Evolutionary conservation across 129 eudicot species (phyloP).

Genomic region (Gnaphalium uliginosum): DNA sequence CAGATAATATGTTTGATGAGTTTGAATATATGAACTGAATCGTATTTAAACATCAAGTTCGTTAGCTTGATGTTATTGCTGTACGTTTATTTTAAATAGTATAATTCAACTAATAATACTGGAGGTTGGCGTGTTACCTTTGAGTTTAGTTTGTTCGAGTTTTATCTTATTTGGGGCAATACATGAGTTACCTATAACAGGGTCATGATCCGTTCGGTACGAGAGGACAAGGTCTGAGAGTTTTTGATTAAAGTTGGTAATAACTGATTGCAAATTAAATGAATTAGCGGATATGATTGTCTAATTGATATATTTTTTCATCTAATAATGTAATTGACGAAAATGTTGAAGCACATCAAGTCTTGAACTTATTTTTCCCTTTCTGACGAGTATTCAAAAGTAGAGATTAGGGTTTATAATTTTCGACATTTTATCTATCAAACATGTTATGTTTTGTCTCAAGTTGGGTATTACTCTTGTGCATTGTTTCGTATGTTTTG

Average conservation of each 20-base stretch:
- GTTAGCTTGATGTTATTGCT: conserved; percentile 18
- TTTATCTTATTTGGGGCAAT: background rate
- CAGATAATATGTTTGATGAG: conserved; percentile 22
- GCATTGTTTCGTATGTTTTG: background rate
- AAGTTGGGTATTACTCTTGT: background rate
- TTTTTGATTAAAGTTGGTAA: background rate
- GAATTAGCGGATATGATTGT: background rate
- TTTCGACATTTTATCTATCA: too few species aligned
- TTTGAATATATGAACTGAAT: conserved; percentile 17
- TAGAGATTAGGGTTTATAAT: background rate
- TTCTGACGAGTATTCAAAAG: background rate
- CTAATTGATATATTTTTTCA: too few species aligned
- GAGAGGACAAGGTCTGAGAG: background rate
- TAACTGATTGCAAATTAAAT: background rate
- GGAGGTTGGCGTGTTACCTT: background rate
- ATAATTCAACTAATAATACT: conserved; percentile 20
- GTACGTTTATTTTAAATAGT: conserved; percentile 9
- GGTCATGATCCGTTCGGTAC: background rate
- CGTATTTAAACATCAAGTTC: background rate
- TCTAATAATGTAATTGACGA: background rate
- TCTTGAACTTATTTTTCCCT: background rate
- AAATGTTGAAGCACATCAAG: background rate
- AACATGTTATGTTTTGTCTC: background rate
- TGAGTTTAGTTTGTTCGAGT: background rate
- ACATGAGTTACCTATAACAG: background rate